phyloP scores from a whole-genome alignment of 2,329 filamentous ascomycete species.

The Ophiostoma novo-ulmi region DNA sequence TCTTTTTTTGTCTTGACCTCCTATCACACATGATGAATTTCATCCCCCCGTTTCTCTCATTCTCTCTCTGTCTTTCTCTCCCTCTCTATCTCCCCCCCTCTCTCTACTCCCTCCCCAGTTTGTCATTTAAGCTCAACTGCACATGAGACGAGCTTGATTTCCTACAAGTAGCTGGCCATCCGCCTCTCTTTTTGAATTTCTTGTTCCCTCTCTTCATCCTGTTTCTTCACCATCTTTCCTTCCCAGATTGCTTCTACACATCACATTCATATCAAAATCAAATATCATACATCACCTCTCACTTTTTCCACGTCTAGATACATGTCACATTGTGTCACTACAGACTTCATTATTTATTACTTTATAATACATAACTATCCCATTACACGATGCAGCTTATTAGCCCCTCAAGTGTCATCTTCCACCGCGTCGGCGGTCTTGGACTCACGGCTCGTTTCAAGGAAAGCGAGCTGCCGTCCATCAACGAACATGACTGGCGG shows the following conservation, averaged over 20 bases:
- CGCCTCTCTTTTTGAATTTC: neutral
- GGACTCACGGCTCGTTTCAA: constrained; percentile 25
- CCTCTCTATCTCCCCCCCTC: neutral
- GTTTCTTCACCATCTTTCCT: neutral
- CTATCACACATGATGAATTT: neutral
- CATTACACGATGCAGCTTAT: constrained; percentile 23
- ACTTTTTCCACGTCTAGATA: neutral
- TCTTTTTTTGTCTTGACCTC: neutral
- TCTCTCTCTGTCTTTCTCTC: neutral
- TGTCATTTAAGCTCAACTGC: neutral
- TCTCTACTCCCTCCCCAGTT: neutral
- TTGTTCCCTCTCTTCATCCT: neutral
- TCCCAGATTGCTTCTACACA: neutral
- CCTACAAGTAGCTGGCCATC: neutral
- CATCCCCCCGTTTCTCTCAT: neutral
- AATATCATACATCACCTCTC: neutral
- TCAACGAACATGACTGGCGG: constrained; percentile 23
- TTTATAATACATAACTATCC: neutral
- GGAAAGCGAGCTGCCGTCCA: constrained; percentile 18
- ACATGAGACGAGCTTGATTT: neutral
- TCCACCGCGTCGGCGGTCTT: constrained; percentile 27
- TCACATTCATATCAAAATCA: neutral
- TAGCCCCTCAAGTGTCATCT: constrained; percentile 14
- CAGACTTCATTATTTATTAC: neutral
- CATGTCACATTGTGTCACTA: neutral